Base-by-base conservation (phyloP, 2,329 filamentous ascomycete genomes). In the Colletotrichum ledebouriae region DNA sequence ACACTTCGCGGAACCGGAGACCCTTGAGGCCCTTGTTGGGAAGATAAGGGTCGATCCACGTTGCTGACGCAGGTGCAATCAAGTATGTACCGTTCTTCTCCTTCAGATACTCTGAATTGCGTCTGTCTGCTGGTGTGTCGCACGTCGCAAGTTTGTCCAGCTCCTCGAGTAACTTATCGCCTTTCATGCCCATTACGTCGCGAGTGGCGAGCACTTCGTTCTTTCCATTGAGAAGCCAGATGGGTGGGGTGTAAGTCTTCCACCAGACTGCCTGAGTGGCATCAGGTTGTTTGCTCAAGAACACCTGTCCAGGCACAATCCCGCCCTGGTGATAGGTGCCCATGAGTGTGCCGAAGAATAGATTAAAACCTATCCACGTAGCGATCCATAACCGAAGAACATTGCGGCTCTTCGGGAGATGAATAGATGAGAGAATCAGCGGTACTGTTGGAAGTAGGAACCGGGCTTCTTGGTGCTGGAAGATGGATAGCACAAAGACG, bases 191-290 rank as follows among this genome's bases (percentile, higher is more conserved):
- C 89, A 94, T 94, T 20, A 94, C 82, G 74, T 94, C 92, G 67
- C 85, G 84, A 1, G 92, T 94, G 34, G 81, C 84, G n/a, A 94
- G 79, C 10, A 92, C 85, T 72, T 90, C 86, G 71, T 92, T 94
- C 78, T 92, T 92, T 61, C 91, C 90, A 71, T 94, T 91, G 6
- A 94, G 82, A 20, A 95, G 84, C 92, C 92, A 95, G 41, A 91
- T 90, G 0, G 92, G 92, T 17, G 92, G 92, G 76, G 90, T 92
- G 76, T 94, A 94, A 1, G 92, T 94, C 77, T 94, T 94, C 92
- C 92, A 95, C 92, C 92, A 95, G 58, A 92, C 84, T 3, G 90
- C 90, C 39, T 90, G 85, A 2, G 89, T 89, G 9, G 91, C 88
- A 71, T 91, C 90, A 4, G 87, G 84, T 71, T 92, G 89, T 62